phyloP scores from a whole-genome alignment of 78 protist species.

The Isochrysis galbana region DNA sequence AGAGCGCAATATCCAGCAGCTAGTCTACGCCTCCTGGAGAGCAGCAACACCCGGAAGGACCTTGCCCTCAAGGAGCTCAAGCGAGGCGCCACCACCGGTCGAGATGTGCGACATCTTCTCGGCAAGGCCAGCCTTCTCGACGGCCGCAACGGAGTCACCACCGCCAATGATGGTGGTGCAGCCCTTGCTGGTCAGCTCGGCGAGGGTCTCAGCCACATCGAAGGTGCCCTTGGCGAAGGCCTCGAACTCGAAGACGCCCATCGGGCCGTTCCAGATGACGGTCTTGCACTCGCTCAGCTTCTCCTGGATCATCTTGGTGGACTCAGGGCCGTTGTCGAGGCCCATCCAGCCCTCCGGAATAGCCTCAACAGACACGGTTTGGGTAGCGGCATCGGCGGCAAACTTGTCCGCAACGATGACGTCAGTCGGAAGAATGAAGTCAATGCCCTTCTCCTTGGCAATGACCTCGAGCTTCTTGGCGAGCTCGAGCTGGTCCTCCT shows the following conservation, averaged over 20 bases:
- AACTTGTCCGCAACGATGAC: conserved; percentile 49
- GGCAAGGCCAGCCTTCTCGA: conserved; percentile 73
- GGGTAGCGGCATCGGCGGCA: conserved; percentile 56
- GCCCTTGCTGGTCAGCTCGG: conserved; percentile 74
- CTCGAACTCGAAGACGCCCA: conserved; percentile 77
- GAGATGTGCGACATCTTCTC: conserved; percentile 71
- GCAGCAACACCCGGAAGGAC: conserved; percentile 22
- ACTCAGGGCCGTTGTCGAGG: conserved; percentile 95
- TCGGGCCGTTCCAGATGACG: conserved; percentile 78
- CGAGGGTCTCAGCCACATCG: conserved; percentile 56
- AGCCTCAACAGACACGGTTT: not conserved
- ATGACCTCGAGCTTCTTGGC: conserved; percentile 45
- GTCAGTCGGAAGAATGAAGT: conserved; percentile 67
- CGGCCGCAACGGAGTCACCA: conserved; percentile 98
- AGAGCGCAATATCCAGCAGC: not conserved
- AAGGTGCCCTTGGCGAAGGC: conserved; percentile 68
- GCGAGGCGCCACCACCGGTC: conserved; percentile 98
- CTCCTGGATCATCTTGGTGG: conserved; percentile 63
- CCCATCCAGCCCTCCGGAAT: conserved; percentile 97
- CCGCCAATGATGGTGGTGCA: conserved; percentile 95
- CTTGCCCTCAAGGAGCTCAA: conserved; percentile 97
- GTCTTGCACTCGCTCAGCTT: conserved; percentile 69
- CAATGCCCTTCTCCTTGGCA: conserved; percentile 51
- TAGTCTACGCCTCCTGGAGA: not conserved
- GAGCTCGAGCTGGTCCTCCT: conserved; percentile 61